These are phyloP conservation scores for Nitzschia sp. DNA, from an alignment of 108 stramenopile species.

Conservation along the genomic window DNA sequence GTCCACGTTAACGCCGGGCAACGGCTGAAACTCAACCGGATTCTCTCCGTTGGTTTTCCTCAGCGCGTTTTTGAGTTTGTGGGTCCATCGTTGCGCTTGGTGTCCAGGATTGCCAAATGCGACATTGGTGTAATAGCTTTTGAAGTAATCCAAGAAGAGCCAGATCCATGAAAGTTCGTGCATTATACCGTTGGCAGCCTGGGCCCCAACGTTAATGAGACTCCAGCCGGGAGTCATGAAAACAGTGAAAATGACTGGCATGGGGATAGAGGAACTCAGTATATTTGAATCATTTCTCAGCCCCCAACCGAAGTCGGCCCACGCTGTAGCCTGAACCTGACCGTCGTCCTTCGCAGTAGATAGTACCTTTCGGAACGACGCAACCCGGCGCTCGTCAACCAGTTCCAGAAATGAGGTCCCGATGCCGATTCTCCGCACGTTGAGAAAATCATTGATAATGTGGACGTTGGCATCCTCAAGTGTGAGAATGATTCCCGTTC, in stretches of 20 bases:
- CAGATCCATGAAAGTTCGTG: slow-evolving; percentile 68
- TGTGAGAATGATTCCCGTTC: slow-evolving; percentile 32
- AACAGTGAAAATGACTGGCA: slow-evolving; percentile 70
- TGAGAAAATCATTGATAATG: slow-evolving; percentile 43
- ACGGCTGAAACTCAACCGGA: slow-evolving; percentile 10
- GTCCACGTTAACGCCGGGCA: slow-evolving; percentile 54
- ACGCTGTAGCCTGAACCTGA: slow-evolving; percentile 12
- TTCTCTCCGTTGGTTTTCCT: slow-evolving; percentile 21
- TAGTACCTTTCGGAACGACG: slow-evolving; percentile 19
- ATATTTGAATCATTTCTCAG: slow-evolving; percentile 56
- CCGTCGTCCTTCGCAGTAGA: neutral
- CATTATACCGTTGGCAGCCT: slow-evolving; percentile 48
- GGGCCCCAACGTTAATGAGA: slow-evolving; percentile 78
- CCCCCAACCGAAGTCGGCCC: slow-evolving; percentile 74
- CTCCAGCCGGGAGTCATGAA: slow-evolving; percentile 78
- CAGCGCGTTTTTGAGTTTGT: slow-evolving; percentile 39
- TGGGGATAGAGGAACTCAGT: slow-evolving; percentile 36
- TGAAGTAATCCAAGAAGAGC: slow-evolving; percentile 77
- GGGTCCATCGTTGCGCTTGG: slow-evolving; percentile 45
- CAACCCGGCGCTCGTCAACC: slow-evolving; percentile 41
- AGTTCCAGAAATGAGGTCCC: slow-evolving; percentile 47
- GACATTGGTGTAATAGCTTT: slow-evolving; percentile 58
- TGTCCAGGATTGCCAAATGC: slow-evolving; percentile 71
- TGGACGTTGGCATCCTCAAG: slow-evolving; percentile 45
- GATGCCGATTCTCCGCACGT: slow-evolving; percentile 32